Evolutionary conservation across 1,139 yeast species (phyloP).

Genomic region (Blastobotrys indianensis): DNA sequence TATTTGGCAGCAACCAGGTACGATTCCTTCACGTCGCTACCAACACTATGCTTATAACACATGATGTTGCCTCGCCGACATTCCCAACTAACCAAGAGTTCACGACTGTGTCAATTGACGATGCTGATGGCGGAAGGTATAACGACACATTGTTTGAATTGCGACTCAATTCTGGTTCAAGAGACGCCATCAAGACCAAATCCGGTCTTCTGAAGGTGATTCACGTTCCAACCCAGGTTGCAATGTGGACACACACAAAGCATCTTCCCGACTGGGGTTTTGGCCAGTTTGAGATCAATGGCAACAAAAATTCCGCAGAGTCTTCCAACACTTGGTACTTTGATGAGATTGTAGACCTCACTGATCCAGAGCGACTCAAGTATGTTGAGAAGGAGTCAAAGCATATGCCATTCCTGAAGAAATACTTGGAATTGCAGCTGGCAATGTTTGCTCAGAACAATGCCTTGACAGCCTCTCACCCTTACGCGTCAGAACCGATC

Average conservation of each 20-base stretch:
- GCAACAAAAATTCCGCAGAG: constrained; percentile 75
- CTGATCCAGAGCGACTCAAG: constrained; percentile 51
- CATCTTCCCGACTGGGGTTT: constrained; percentile 94
- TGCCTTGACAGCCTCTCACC: constrained; percentile 80
- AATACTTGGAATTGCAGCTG: constrained; percentile 85
- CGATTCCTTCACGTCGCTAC: constrained; percentile 82
- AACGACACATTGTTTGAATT: constrained; percentile 77
- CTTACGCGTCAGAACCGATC: constrained; percentile 90
- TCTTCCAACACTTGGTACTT: constrained; percentile 67
- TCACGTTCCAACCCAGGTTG: constrained; percentile 83
- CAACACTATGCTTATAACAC: constrained; percentile 72
- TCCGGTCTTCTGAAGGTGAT: constrained; percentile 62
- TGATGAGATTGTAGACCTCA: constrained; percentile 63
- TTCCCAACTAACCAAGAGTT: constrained; percentile 89
- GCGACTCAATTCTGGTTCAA: constrained; percentile 53
- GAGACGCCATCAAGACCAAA: constrained; percentile 58
- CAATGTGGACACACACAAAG: constrained; percentile 92
- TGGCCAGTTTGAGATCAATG: constrained; percentile 88
- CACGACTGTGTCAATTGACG: constrained; percentile 61
- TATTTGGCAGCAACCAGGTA: constrained; percentile 57
- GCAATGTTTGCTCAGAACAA: constrained; percentile 92
- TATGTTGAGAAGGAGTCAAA: constrained; percentile 51
- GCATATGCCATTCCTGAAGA: constrained; percentile 65
- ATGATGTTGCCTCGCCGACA: constrained; percentile 96
- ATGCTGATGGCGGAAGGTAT: constrained; percentile 49